Base-by-base conservation (phyloP, 2,329 filamentous ascomycete species). In the Ophiostoma montium region DNA sequence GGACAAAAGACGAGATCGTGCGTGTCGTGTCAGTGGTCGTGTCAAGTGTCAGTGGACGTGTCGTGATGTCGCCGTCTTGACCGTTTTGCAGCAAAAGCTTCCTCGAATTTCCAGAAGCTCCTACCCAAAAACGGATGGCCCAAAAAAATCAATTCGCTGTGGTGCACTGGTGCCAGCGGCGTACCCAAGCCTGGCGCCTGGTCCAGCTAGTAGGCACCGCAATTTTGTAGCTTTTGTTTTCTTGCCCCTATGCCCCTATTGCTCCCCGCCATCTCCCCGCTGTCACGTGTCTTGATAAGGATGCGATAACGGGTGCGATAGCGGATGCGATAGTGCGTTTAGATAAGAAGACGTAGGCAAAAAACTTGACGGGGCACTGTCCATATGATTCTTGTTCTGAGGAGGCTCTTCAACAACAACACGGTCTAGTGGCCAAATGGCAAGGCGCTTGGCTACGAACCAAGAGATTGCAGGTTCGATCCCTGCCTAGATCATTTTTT, bases 361-460 rank as follows among this genome's bases (percentile, higher is more conserved):
- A 13, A 21, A 41, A 21, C 21, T 41, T n/a, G n/a, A n/a, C n/a
- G n/a, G n/a, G n/a, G n/a, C n/a, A n/a, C n/a, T n/a, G n/a, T n/a
- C n/a, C n/a, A 27, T 27, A 27, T 27, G 23, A 8, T 27, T 4
- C 23, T 27, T 5, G 23, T 27, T 5, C 23, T 27, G 4, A 8
- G 23, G 23, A 8, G 8, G 23, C 23, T 27, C 23, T 27, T 27
- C 23, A 27, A 31, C 2, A 10, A 16, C 6, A 43, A 18, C 41
- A 30, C 23, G 54, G 54, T 56, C 53, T 51, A 56, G 55, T 60
- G 58, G 59, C 57, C 56, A 56, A 59, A 59, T 62, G 61, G 55
- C 61, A 62, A 62, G 59, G 61, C 61, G 60, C 59, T 60, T 62
- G 61, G 61, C 60, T 62, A 62, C 61, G 61, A 63, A 63, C 61